Evolutionary conservation across 352 stramenopile species (phyloP), one percentile per base, ranked within the genome.

Genomic region (Pythium vanterpoolii): DNA sequence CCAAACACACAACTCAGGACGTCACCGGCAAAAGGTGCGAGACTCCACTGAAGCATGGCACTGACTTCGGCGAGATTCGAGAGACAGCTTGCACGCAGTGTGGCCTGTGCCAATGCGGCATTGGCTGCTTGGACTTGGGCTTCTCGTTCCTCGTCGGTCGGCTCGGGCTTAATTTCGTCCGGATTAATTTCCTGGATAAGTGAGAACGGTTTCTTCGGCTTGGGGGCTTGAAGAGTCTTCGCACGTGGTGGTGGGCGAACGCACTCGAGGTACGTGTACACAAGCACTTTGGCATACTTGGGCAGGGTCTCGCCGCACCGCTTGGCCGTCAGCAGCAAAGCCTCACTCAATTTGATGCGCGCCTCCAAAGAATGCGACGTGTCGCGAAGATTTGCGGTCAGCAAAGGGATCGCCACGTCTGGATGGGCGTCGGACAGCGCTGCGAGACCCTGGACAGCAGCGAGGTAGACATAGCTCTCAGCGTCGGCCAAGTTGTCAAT

Each of bases 51-150:
- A 10, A 95, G 67, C 43, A 93, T 58, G 7, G 73, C 80, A 23
- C 77, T 88, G 14, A 95, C 79, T 40, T 95, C 83, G n/a, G 86
- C 86, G 14, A 95, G 66, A 47, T 95, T 95, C n/a, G 86, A 95
- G 33, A 95, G 53, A 62, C 83, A 95, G 47, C 86, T 95, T 21
- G 86, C 83, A 10, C 86, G 82, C 28, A 93, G 62, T 31, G 84
- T 95, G 28, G 79, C 77, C 18, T 73, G 66, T 6, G 66, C 72
- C 23, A 91, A 56, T 7, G 68, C 58, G 23, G 62, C 48, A 9
- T 42, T 62, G n/a, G 64, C 54, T 9, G 43, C 62, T 26, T 54
- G 33, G 18, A 47, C 13, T 0, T 52, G 27, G 14, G 54, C 38
- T 18, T 65, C 54, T 1, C 13, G 33, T 30, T 63, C 46, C 2